These are phyloP conservation scores for Tuber melanosporum DNA, from an alignment of 495 filamentous ascomycete genomes.

Conservation along the genomic window DNA sequence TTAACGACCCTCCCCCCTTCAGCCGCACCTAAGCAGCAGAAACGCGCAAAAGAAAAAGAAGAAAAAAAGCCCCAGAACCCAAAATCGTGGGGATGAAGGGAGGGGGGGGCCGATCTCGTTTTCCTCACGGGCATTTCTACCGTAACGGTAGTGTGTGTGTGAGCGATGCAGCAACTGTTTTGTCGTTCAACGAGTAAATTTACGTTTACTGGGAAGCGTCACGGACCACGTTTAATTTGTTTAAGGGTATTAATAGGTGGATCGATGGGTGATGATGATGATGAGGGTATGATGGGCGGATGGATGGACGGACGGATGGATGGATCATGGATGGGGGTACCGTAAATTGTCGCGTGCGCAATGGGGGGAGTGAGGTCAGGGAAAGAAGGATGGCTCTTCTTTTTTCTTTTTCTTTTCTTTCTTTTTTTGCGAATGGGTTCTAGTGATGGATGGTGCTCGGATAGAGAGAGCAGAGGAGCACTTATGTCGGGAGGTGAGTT, in stretches of 20 bases:
- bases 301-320: not conserved
- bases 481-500: not conserved
- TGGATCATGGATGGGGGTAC: not conserved
- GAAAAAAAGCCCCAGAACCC: not conserved
- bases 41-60: not conserved
- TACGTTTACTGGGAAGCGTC: not conserved
- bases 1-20: not conserved
- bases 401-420: not conserved
- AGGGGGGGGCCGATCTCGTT: not conserved
- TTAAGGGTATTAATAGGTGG: not conserved
- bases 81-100: not conserved
- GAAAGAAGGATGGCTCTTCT: not conserved
- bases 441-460: not conserved
- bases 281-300: not conserved
- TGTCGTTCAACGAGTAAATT: not conserved
- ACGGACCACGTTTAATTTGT: not conserved
- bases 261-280: not conserved
- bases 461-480: not conserved
- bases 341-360: slow-evolving; percentile 4
- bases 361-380: not conserved
- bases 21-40: not conserved
- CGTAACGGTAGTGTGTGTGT: not conserved
- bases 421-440: not conserved
- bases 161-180: not conserved
- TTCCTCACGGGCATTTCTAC: not conserved